Evolutionary conservation across 2,329 filamentous ascomycete species (phyloP), one percentile per base, ranked within the genome.

Genomic region (Clonostachys chloroleuca): DNA sequence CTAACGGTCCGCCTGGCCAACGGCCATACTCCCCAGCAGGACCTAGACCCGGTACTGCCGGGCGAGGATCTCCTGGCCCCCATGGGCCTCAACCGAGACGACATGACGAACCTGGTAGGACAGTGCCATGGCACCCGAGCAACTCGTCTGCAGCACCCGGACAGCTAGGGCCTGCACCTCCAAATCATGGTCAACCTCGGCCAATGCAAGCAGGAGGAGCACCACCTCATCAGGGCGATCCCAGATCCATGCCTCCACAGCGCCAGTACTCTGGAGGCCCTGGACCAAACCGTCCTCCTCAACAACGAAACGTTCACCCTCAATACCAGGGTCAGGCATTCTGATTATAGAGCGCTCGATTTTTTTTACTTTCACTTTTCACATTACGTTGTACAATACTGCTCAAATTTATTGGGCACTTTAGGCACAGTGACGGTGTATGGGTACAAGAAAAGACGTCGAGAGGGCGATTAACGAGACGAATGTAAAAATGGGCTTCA

Each of bases 51-150:
- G 54, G 51, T 17, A 56, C 56, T 12, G 55, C 52, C 16, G 52
- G 52, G 9, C 54, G 56, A 12, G 55, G 55, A 33, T 49, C 54
- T n/a, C 52, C 53, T 20, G 24, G 24, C 1, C 24, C 24, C 24
- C 24, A 30, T 10, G 24, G 24, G 24, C 58, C 51, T 40, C 50
- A 40, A 37, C 42, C 16, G 42, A 51, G 42, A 53, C 54, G 10
- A 57, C 34, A 37, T 33, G 44, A 43, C 20, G 61, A 13, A 74
- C 77, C 48, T 63, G 62, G 37, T 74, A 78, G 82, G 51, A 90
- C 79, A 56, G 71, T 94, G 52, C 73, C 85, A 5, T 96, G 92
- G 92, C 86, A 91, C 54, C 90, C 92, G 6, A 84, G 79, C 35
- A 80, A 81, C 59, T 70, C 73, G 3, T 68, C 75, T 35, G 66